Conservation (phyloP, 2,329 filamentous ascomycete species). For the Berkeleyomyces rouxiae region DNA sequence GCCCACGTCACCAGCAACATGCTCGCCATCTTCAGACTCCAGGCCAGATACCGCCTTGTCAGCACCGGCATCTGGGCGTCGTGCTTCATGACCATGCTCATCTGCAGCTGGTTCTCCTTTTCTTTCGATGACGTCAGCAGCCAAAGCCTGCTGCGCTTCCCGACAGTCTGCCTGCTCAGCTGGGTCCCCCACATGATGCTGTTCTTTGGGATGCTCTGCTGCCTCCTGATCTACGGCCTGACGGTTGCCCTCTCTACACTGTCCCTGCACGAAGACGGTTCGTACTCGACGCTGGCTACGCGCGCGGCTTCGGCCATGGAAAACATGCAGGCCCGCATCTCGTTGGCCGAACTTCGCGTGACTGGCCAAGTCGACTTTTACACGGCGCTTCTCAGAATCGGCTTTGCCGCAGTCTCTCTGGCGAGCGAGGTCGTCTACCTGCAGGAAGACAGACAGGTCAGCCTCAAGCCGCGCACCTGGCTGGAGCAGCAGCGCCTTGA, state of each 20-base stretch:
- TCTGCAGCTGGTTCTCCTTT: slow-evolving; percentile 54
- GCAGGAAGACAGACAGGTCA: slow-evolving; percentile 69
- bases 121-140: slow-evolving; percentile 41
- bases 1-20: slow-evolving; percentile 76
- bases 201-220: slow-evolving; percentile 58
- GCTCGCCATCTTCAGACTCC: slow-evolving; percentile 63
- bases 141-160: slow-evolving; percentile 65
- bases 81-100: slow-evolving; percentile 74
- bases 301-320: slow-evolving; percentile 44
- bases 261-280: slow-evolving; percentile 1
- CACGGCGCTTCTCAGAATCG: slow-evolving; percentile 68
- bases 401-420: slow-evolving; percentile 77
- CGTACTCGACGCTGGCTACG: background rate
- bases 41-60: slow-evolving; percentile 62
- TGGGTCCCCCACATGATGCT: slow-evolving; percentile 92
- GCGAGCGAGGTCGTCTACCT: slow-evolving; percentile 92
- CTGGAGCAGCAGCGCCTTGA: slow-evolving; percentile 71
- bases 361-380: slow-evolving; percentile 91
- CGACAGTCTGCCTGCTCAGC: slow-evolving; percentile 85
- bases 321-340: slow-evolving; percentile 85
- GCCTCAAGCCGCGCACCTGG: slow-evolving; percentile 67
- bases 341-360: slow-evolving; percentile 63
- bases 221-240: slow-evolving; percentile 58
- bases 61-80: slow-evolving; percentile 83
- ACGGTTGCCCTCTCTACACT: slow-evolving; percentile 59